Evolutionary conservation across 108 stramenopile species (phyloP), one percentile per base, ranked within the genome.

Genomic region (Nitzschia inconspicua): DNA sequence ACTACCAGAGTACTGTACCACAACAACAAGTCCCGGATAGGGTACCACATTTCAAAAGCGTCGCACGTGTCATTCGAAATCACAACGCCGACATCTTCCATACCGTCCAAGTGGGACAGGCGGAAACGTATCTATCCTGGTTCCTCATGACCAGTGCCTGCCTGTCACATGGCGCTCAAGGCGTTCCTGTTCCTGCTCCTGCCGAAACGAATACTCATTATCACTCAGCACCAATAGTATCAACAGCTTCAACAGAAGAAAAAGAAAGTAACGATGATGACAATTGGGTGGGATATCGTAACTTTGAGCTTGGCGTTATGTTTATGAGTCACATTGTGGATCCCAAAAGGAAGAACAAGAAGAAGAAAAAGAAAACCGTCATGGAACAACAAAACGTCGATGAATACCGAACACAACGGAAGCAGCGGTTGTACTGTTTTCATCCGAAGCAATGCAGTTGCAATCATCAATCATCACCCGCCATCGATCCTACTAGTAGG

Each of bases 261-360:
- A n/a, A n/a, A n/a, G n/a, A n/a, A n/a, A n/a, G n/a, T n/a, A n/a
- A n/a, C n/a, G n/a, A n/a, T n/a, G n/a, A n/a, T n/a, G n/a, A n/a
- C n/a, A n/a, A n/a, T n/a, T n/a, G n/a, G n/a, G 63, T 82, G 42
- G 53, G 68, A 11, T 92, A 84, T 47, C 62, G 77, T 20, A 92
- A 92, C 47, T 92, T 92, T 75, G 90, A 92, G 63, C 69, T 92
- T 1, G 90, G 90, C 7, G 80, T 92, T 22, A 44, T 92, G 13
- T 92, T 92, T 58, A 70, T 65, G 27, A 84, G 82, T 43, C 54
- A 44, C 31, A 32, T 57, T n/a, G n/a, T n/a, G n/a, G n/a, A 7
- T 34, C 51, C 6, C 11, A 20, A 56, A 20, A 40, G 26, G 18
- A 23, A 20, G 11, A 23, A 54, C 20, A 65, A 65, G 43, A 44